phyloP scores from a whole-genome alignment of 768 basidiomycete genomes.

The Suillus bovinus region DNA sequence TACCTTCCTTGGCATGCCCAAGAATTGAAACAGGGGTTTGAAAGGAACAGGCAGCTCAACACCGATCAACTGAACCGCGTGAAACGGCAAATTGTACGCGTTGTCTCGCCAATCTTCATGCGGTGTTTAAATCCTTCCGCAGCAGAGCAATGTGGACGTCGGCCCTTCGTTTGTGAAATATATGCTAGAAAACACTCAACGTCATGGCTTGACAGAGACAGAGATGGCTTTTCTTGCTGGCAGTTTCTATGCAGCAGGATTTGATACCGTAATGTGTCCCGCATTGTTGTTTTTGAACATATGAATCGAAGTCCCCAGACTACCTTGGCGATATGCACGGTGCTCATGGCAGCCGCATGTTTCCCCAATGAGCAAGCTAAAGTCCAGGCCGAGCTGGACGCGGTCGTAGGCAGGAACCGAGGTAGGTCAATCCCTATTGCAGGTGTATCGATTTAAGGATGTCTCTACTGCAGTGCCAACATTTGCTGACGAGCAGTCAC shows the following conservation, averaged over 20 bases:
- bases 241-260: neutral
- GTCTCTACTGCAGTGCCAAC: conserved; percentile 7
- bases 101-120: neutral
- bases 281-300: neutral
- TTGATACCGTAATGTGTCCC: neutral
- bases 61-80: neutral
- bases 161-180: neutral
- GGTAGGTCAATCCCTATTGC: neutral
- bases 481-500: neutral
- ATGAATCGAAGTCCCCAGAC: neutral
- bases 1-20: neutral
- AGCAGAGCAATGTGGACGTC: neutral
- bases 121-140: neutral
- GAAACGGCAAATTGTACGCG: neutral
- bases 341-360: conserved; percentile 1
- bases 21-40: neutral
- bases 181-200: neutral
- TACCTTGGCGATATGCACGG: neutral
- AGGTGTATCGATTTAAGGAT: conserved; percentile 25
- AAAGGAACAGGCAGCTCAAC: neutral
- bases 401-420: conserved; percentile 31
- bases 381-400: conserved; percentile 55
- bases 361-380: conserved; percentile 45
- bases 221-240: neutral
- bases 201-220: neutral